Conservation (phyloP, 495 filamentous ascomycete species). For the Neurospora sp. region DNA sequence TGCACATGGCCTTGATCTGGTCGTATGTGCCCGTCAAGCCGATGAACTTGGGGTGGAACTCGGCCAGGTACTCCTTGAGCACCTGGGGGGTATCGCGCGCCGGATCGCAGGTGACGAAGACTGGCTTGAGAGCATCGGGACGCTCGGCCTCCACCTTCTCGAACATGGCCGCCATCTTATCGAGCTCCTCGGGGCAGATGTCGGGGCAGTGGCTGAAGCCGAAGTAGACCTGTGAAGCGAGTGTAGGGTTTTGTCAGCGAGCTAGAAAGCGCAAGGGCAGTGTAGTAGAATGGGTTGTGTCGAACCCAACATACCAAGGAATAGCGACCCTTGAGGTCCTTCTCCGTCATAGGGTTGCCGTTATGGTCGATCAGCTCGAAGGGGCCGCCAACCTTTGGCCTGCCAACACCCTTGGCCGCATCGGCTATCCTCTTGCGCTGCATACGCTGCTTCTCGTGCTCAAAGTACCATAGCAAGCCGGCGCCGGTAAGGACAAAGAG, state of each 20-base stretch:
- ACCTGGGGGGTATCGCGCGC: slow-evolving; percentile 80
- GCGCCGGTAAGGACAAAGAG: slow-evolving; percentile 73
- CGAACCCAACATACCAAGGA: slow-evolving; percentile 43
- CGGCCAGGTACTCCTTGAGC: slow-evolving; percentile 70
- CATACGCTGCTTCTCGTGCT: slow-evolving; percentile 79
- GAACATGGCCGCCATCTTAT: slow-evolving; percentile 94
- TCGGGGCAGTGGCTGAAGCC: slow-evolving; percentile 98
- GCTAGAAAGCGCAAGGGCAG: not conserved
- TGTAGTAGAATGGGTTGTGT: not conserved
- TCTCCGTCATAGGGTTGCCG: slow-evolving; percentile 61
- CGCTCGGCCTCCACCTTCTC: slow-evolving; percentile 56
- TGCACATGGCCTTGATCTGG: slow-evolving; percentile 83
- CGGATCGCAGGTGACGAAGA: slow-evolving; percentile 95
- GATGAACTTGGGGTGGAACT: slow-evolving; percentile 84
- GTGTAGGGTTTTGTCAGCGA: not conserved
- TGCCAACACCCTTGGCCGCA: slow-evolving; percentile 82
- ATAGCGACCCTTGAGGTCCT: slow-evolving; percentile 79
- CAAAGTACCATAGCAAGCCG: slow-evolving; percentile 81
- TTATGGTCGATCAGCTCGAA: slow-evolving; percentile 77
- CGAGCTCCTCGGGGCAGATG: slow-evolving; percentile 97
- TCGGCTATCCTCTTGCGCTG: slow-evolving; percentile 78
- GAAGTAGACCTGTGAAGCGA: slow-evolving; percentile 63
- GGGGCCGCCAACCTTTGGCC: slow-evolving; percentile 82
- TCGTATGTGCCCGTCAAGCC: slow-evolving; percentile 91
- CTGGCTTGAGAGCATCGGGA: slow-evolving; percentile 41